Conservation (phyloP, 2,329 filamentous ascomycete genomes). For the Monilinia fructicola region DNA sequence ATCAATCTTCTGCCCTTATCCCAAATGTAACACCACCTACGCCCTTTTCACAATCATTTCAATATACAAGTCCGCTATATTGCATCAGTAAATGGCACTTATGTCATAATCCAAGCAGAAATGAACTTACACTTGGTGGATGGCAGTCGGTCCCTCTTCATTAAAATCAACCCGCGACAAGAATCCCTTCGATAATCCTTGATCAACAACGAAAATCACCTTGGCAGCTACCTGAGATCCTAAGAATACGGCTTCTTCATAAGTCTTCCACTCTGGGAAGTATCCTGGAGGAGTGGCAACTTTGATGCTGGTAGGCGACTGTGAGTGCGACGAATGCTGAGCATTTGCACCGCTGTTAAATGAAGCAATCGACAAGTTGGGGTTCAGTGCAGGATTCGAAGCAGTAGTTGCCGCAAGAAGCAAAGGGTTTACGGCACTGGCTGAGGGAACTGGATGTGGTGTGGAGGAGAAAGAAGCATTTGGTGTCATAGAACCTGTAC, state of each 20-base stretch:
- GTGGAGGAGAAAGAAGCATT: conserved; percentile 49
- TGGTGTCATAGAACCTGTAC: conserved; percentile 89
- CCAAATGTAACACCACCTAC: conserved; percentile 16
- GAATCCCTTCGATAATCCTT: conserved; percentile 62
- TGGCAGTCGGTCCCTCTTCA: conserved; percentile 40
- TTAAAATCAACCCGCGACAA: conserved; percentile 55
- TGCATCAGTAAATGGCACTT: background rate
- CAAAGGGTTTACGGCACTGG: conserved; percentile 76
- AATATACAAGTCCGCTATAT: conserved; percentile 25
- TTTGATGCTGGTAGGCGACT: conserved; percentile 69
- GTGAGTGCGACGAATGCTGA: conserved; percentile 60
- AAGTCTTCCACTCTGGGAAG: conserved; percentile 61
- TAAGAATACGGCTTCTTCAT: conserved; percentile 67
- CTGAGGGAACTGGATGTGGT: conserved; percentile 56
- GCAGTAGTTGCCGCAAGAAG: conserved; percentile 86
- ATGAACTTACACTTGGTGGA: conserved; percentile 41
- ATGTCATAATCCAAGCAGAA: background rate
- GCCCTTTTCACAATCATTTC: background rate
- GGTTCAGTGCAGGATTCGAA: conserved; percentile 39
- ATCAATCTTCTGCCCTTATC: conserved; percentile 2
- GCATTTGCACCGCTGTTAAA: conserved; percentile 36
- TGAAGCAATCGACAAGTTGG: conserved; percentile 43
- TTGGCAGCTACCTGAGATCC: conserved; percentile 71
- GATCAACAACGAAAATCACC: conserved; percentile 68
- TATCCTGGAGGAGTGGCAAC: conserved; percentile 66